Percentiles rank a stretch among this genome's conserved stretches.
phyloP scores from a whole-genome alignment of 148 eudicot species.

The Beta vulgaris region DNA sequence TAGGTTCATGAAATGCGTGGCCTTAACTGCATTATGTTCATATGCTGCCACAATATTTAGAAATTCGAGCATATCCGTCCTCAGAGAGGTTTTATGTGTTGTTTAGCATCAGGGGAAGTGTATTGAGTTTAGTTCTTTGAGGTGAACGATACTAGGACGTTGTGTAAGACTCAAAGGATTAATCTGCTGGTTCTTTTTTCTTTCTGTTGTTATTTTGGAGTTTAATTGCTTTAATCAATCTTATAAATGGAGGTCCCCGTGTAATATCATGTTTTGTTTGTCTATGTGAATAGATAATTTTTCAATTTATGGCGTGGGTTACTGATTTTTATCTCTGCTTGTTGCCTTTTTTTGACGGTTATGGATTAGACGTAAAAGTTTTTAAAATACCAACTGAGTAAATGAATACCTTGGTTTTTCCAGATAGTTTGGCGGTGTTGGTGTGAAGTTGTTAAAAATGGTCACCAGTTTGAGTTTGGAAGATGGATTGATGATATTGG shows the following conservation, averaged over 20 bases:
- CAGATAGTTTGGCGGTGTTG: conserved; percentile 20
- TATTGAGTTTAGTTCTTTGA: not conserved
- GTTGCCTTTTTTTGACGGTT: not conserved
- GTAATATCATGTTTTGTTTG: not conserved
- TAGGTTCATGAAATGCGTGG: not conserved
- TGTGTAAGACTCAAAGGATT: not conserved
- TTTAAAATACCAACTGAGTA: not conserved
- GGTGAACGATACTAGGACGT: not conserved
- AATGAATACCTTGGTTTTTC: not conserved
- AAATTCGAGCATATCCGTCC: not conserved
- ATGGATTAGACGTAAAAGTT: not conserved
- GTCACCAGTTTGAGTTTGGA: conserved; percentile 5
- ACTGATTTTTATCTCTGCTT: not conserved
- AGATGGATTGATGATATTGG: conserved; percentile 33
- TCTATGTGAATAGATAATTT: not conserved
- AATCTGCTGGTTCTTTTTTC: not conserved
- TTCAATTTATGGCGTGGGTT: not conserved
- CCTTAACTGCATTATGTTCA: not conserved
- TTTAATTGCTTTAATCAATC: not conserved
- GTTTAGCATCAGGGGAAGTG: not conserved
- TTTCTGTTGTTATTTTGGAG: not conserved
- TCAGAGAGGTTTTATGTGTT: not conserved
- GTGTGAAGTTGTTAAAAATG: conserved; percentile 13
- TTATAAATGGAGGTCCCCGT: not conserved
- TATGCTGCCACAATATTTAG: not conserved